Evolutionary conservation across 345 rosid genomes (phyloP).

Genomic region (Sonneratia alba): DNA sequence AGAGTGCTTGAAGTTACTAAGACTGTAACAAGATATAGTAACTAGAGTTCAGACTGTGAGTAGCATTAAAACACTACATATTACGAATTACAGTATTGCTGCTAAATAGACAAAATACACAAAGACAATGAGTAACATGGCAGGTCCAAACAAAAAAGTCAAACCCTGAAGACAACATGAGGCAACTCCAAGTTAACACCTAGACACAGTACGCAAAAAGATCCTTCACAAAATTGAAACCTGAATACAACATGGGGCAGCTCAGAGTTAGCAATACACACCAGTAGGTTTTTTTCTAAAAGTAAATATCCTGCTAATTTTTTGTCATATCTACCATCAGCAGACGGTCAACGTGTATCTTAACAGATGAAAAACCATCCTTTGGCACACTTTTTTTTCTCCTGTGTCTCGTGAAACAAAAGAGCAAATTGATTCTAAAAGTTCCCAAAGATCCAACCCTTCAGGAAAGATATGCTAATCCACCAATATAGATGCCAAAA

Average conservation of each 20-base stretch:
- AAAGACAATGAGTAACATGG: background rate
- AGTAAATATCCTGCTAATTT: too few species aligned
- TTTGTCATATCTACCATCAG: background rate
- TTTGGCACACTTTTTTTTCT: too few species aligned
- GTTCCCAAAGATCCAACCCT: background rate
- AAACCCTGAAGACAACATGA: background rate
- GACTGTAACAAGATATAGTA: background rate
- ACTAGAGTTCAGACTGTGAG: background rate
- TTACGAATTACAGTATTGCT: background rate
- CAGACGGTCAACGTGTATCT: background rate
- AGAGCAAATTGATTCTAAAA: background rate
- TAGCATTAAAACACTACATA: background rate
- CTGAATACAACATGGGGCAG: background rate
- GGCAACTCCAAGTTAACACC: background rate
- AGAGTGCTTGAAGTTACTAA: slow-evolving; percentile 4
- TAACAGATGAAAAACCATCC: background rate
- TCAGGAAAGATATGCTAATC: background rate
- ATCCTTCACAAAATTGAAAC: background rate
- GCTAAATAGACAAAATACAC: background rate
- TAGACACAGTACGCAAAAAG: background rate
- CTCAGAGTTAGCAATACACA: background rate
- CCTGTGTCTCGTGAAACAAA: background rate
- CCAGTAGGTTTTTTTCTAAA: too few species aligned
- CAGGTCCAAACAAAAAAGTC: background rate
- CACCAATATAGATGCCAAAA: background rate